A percentile compares a stretch with the other conserved stretches of the same genome.
Conservation (phyloP, 1,139 yeast species). For the Entelexis sorbosivorans region DNA sequence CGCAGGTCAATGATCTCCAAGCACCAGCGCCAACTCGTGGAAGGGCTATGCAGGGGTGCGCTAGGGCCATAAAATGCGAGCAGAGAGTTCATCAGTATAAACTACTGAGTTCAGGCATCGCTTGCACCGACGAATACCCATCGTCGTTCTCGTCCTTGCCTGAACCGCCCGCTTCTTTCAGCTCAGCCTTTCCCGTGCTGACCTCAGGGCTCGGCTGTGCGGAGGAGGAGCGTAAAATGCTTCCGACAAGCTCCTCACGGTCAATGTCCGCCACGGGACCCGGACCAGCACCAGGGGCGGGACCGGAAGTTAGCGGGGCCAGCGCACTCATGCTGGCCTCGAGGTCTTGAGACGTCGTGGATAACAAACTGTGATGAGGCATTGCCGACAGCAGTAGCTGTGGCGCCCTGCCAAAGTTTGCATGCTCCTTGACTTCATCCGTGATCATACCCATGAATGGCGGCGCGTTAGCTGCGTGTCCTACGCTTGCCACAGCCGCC, state of each 20-base stretch:
- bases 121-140: background rate
- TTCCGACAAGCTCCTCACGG: constrained; percentile 11
- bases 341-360: background rate
- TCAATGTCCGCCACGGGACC: background rate
- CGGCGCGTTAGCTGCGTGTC: background rate
- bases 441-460: background rate
- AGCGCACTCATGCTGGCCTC: constrained; percentile 1
- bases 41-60: no score
- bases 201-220: background rate
- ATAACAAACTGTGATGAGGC: background rate
- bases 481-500: background rate
- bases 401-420: background rate
- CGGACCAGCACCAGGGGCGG: background rate
- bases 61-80: no score
- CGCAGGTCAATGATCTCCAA: no score
- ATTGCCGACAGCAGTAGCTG: no score
- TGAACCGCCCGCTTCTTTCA: background rate
- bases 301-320: background rate
- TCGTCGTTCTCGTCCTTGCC: background rate
- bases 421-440: background rate
- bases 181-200: background rate
- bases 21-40: no score
- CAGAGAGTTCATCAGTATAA: constrained; percentile 6
- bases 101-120: constrained; percentile 12
- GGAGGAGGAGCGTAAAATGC: constrained; percentile 1